A percentile compares a stretch with the other conserved stretches of the same genome.
phyloP scores from a whole-genome alignment of 2,329 filamentous ascomycete genomes.

The Fusarium albosuccineum region DNA sequence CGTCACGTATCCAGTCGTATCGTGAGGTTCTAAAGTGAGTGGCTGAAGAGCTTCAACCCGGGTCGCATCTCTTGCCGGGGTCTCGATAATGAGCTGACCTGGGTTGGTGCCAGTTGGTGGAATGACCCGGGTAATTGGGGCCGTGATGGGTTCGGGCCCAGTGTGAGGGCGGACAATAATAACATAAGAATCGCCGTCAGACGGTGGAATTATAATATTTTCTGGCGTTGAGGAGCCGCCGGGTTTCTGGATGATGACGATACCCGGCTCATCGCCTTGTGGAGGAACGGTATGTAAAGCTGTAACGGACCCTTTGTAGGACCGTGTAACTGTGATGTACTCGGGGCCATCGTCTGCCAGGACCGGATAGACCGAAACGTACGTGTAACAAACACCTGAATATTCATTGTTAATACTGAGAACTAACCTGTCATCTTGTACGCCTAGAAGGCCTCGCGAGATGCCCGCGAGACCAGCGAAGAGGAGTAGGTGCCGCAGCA shows the following conservation, averaged over 20 bases:
- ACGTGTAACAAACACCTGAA: constrained; percentile 44
- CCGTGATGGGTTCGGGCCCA: constrained; percentile 28
- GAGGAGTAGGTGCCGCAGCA: constrained; percentile 24
- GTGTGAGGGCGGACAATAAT: constrained; percentile 40
- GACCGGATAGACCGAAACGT: constrained; percentile 44
- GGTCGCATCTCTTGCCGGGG: constrained; percentile 9
- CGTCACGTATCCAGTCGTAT: constrained; percentile 30
- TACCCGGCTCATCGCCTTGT: constrained; percentile 32
- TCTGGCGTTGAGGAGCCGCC: constrained; percentile 26
- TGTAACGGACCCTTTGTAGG: constrained; percentile 35
- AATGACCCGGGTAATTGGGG: constrained; percentile 31
- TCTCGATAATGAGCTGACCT: constrained; percentile 40
- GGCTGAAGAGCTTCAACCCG: constrained; percentile 8
- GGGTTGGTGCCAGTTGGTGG: constrained; percentile 24
- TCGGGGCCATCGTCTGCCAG: constrained; percentile 27
- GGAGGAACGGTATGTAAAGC: constrained; percentile 39
- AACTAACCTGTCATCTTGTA: constrained; percentile 40
- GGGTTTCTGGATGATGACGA: constrained; percentile 38
- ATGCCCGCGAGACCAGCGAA: constrained; percentile 19
- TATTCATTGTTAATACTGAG: constrained; percentile 39
- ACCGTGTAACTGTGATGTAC: constrained; percentile 41
- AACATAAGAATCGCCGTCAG: constrained; percentile 29
- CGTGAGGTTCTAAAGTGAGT: constrained; percentile 27
- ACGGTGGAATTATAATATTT: constrained; percentile 36
- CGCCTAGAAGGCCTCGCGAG: constrained; percentile 22